A percentile compares a stretch with the other conserved stretches of the same genome.
Conservation (phyloP, 352 stramenopile genomes). For the Chloridella minuta region DNA sequence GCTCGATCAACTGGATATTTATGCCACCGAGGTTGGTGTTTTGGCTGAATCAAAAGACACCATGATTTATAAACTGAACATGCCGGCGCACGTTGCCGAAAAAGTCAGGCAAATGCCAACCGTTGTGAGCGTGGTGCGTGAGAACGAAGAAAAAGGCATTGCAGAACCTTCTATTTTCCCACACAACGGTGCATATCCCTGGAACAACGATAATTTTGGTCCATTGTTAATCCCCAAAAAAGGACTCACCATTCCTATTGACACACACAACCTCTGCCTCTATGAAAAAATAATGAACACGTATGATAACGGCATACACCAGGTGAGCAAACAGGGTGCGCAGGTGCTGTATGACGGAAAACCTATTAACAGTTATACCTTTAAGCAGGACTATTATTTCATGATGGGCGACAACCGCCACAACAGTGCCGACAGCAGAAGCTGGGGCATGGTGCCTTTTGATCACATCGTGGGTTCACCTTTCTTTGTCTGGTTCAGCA, state of each 20-base stretch:
- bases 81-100: background rate
- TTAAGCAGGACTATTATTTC: background rate
- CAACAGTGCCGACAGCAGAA: background rate
- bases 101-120: background rate
- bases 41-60: background rate
- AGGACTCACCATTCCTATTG: background rate
- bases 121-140: background rate
- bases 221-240: background rate
- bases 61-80: background rate
- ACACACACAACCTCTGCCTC: background rate
- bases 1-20: background rate
- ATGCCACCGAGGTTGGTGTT: background rate
- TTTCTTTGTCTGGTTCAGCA: background rate
- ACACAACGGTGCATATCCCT: background rate
- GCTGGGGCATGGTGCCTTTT: background rate
- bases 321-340: background rate
- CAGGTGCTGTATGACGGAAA: background rate
- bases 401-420: background rate
- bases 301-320: background rate
- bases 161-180: background rate
- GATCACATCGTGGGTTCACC: background rate
- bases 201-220: background rate
- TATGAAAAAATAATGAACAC: constrained; percentile 5
- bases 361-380: background rate
- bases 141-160: background rate